Base-by-base conservation (phyloP, 768 basidiomycete species). In the Leucocoprinus sp. region DNA sequence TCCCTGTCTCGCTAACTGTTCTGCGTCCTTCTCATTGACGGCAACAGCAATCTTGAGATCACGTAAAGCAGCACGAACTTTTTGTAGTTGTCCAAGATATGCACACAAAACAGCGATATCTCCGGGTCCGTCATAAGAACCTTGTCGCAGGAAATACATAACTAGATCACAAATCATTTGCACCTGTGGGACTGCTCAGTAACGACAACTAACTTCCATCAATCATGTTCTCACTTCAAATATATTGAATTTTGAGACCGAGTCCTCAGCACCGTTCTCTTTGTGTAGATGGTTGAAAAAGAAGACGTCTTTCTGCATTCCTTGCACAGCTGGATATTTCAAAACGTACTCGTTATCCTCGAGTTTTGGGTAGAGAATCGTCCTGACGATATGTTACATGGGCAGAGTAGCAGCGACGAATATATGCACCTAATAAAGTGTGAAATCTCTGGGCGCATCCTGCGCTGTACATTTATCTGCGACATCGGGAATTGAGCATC, bases 381-480 rank as follows among this genome's bases (percentile, higher is more conserved):
- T 69, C 33, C 78, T 81, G 44, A 43, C 8, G 12, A 35, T 15
- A 48, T 39, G 19, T 41, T 24, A 18, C 43, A 37, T 9, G 15
- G 15, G 5, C 26, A 41, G 26, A 28, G 18, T 17, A n/a, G 24
- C 15, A 17, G 19, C 12, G 8, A 12, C 27, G 19, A 37, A 43
- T 5, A 27, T 29, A 17, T 60, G 14, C 47, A 75, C 80, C 80
- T 60, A 48, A 82, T 73, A 5, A 85, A 61, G 26, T 71, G 67
- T 0, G 84, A 80, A 34, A 89, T 86, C 3, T 59, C 54, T 0
- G 85, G 85, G 4, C 82, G 68, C 87, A 89, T 89, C 11, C 87
- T 70, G 1, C 86, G 66, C 56, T 89, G 86, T 0, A 84, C 74
- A 53, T 82, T 69, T 9, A 88, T 77, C 27, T 70, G 72, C 1